Evolutionary conservation across 352 stramenopile genomes (phyloP), one percentile per base, ranked within the genome.

Genomic region (Pythium brassicae): DNA sequence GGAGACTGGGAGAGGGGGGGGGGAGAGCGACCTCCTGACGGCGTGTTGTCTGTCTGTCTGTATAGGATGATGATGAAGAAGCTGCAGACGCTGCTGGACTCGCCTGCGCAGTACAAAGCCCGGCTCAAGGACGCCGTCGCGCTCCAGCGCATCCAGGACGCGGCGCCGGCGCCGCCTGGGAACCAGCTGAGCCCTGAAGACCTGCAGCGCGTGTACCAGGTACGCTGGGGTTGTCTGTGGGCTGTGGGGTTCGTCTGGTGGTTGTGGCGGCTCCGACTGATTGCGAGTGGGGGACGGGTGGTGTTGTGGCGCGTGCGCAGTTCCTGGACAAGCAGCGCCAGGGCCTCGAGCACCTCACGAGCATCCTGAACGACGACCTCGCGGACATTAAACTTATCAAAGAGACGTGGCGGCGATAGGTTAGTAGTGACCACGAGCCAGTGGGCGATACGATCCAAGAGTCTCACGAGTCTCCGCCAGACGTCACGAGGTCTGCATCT

Each of bases 381-480:
- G 83, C 75, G 27, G 85, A 93, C 59, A 89, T 95, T 47, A 76
- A 95, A 61, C 77, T 95, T 53, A 93, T 95, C 63, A 87, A 92
- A 61, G 83, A 93, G 60, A 89, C 79, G 1, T 92, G 77, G 85
- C 76, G 78, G 48, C 65, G 85, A 68, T 92, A 89, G 65, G 62
- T 37, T 37, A 37, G 8, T 37, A 37, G 19, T 19, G 26, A 29
- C 50, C 14, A 57, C 12, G 12, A 23, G 34, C 20, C 26, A 6
- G 15, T 39, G 15, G 44, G n/a, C n/a, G n/a, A n/a, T n/a, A n/a
- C n/a, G n/a, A n/a, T n/a, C n/a, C n/a, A n/a, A n/a, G n/a, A n/a
- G n/a, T n/a, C n/a, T n/a, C n/a, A n/a, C n/a, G n/a, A n/a, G n/a
- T n/a, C 32, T 29, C 11, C 45, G 7, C 14, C 5, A 37, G 8